A percentile compares a stretch with the other conserved stretches of the same genome.
These are phyloP conservation scores for Dactylellina drechsleri DNA, from an alignment of 2,329 filamentous ascomycete species.

Conservation along the genomic window DNA sequence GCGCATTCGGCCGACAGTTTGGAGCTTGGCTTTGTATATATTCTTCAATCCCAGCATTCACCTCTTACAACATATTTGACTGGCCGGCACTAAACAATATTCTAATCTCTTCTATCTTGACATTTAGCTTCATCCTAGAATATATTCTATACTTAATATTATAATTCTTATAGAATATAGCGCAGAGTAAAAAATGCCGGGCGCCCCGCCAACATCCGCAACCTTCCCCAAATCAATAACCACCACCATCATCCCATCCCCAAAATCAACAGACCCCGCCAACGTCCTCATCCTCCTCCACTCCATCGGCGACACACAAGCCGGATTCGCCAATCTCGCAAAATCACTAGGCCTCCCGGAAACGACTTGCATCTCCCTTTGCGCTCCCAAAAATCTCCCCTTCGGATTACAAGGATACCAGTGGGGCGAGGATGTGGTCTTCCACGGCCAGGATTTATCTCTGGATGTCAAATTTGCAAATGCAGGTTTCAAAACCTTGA, in stretches of 20 bases:
- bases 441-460: conserved; percentile 63
- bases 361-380: conserved; percentile 78
- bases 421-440: conserved; percentile 71
- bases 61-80: too few relatives aligned
- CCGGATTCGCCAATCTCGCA: conserved; percentile 75
- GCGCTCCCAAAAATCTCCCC: conserved; percentile 75
- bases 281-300: conserved; percentile 85
- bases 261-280: conserved; percentile 62
- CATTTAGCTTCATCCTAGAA: background rate
- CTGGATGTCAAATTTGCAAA: conserved; percentile 68
- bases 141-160: too few relatives aligned
- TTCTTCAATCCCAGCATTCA: too few relatives aligned
- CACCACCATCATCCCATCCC: conserved; percentile 63
- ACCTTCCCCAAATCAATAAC: conserved; percentile 65
- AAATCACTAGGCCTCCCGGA: conserved; percentile 77
- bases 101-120: too few relatives aligned
- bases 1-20: too few relatives aligned
- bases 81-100: too few relatives aligned
- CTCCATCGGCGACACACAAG: conserved; percentile 80
- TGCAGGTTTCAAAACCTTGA: conserved; percentile 66
- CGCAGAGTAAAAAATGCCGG: conserved; percentile 56
- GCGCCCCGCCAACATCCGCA: conserved; percentile 61
- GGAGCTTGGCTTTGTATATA: too few relatives aligned
- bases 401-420: conserved; percentile 74
- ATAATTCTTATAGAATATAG: too few relatives aligned